phyloP scores from a whole-genome alignment of 2,329 filamentous ascomycete species.

The Penicillium frequentans region DNA sequence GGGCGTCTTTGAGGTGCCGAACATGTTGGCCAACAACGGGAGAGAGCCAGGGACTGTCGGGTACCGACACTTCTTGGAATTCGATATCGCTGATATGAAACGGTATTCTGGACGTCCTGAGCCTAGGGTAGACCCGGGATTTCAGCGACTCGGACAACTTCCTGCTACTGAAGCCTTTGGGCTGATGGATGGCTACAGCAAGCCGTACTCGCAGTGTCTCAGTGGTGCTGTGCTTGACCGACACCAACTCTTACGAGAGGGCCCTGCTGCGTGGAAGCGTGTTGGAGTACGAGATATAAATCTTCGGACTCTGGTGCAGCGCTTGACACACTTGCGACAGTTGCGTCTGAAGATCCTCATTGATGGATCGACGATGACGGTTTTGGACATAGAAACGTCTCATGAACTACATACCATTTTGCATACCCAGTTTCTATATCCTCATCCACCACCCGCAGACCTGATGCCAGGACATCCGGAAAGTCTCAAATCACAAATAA shows the following conservation, averaged over 20 bases:
- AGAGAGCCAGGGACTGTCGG: slow-evolving; percentile 49
- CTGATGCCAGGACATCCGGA: slow-evolving; percentile 25
- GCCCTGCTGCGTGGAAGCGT: slow-evolving; percentile 41
- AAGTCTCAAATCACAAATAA: slow-evolving; percentile 48
- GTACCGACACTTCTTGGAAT: slow-evolving; percentile 49
- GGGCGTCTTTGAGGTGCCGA: slow-evolving; percentile 49
- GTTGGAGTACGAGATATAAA: slow-evolving; percentile 43
- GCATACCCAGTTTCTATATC: slow-evolving; percentile 41
- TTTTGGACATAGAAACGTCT: slow-evolving; percentile 36
- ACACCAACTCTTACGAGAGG: slow-evolving; percentile 36
- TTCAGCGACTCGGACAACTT: slow-evolving; percentile 25
- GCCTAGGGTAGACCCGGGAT: slow-evolving; percentile 17
- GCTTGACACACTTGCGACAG: slow-evolving; percentile 34
- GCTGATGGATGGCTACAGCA: slow-evolving; percentile 33
- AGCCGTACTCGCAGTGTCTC: slow-evolving; percentile 38
- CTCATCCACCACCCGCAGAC: slow-evolving; percentile 30
- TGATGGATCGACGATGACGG: slow-evolving; percentile 30
- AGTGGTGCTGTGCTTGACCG: slow-evolving; percentile 38
- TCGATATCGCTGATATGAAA: slow-evolving; percentile 42
- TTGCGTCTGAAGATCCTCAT: slow-evolving; percentile 37
- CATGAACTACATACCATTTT: slow-evolving; percentile 35
- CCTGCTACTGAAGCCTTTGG: slow-evolving; percentile 34
- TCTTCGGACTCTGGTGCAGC: slow-evolving; percentile 32
- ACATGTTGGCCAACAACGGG: slow-evolving; percentile 49
- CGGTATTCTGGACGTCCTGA: slow-evolving; percentile 24